Conservation (phyloP, 495 filamentous ascomycete genomes). For the Aspergillus bridgeri region DNA sequence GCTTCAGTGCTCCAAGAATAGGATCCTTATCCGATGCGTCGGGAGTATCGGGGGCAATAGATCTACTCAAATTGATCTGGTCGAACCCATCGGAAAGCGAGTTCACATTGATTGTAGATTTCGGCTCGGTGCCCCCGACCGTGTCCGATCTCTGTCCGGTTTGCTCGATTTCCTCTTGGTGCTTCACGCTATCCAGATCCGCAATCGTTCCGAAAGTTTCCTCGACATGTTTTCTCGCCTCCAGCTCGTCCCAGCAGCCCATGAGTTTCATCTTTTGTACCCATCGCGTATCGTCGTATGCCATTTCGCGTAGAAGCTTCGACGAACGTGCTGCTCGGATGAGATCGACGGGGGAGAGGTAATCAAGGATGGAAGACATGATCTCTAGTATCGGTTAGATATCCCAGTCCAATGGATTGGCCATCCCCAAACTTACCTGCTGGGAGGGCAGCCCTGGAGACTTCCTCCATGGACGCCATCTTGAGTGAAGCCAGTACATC, state of each 20-base stretch:
- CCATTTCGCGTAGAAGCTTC: conserved; percentile 92
- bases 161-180: conserved; percentile 42
- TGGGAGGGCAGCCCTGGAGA: conserved; percentile 70
- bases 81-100: conserved; percentile 64
- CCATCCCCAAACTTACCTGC: conserved; percentile 54
- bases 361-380: conserved; percentile 81
- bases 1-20: conserved; percentile 62
- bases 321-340: conserved; percentile 85
- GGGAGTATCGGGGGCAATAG: conserved; percentile 14
- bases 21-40: conserved; percentile 33
- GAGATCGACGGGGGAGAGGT: conserved; percentile 78
- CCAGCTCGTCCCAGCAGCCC: conserved; percentile 88
- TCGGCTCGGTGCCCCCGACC: conserved; percentile 11
- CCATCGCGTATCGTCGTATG: conserved; percentile 97
- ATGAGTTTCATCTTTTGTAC: conserved; percentile 77
- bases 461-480: conserved; percentile 69
- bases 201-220: conserved; percentile 64
- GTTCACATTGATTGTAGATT: conserved; percentile 21
- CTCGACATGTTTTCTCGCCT: conserved; percentile 77
- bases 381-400: conserved; percentile 61
- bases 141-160: conserved; percentile 12
- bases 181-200: conserved; percentile 53
- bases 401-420: background rate
- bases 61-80: conserved; percentile 51
- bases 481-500: conserved; percentile 71